Conservation (phyloP, 306 rosid species). For the Castanea crenata region DNA sequence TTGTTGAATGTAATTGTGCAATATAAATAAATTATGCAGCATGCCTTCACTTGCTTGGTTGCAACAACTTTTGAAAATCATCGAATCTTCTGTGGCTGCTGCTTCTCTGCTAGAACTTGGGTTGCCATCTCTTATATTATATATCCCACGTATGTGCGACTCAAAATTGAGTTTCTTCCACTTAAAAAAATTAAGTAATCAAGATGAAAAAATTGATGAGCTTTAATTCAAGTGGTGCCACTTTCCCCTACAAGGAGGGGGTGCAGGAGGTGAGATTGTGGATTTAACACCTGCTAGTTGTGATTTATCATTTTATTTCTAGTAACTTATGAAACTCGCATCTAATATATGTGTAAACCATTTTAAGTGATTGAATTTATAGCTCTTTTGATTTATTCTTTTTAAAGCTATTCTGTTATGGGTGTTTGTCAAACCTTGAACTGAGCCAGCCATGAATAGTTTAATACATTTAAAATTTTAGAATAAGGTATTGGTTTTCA, state of each 20-base stretch:
- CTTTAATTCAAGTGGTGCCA: not conserved
- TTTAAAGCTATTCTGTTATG: not conserved
- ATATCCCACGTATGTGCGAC: not conserved
- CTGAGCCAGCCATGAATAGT: not conserved
- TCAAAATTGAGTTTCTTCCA: not conserved
- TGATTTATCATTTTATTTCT: not conserved
- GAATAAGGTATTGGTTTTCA: too few species aligned
- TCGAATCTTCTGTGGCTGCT: not conserved
- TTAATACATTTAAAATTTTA: not conserved
- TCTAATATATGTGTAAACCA: not conserved
- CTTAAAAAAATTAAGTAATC: not conserved
- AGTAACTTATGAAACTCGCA: not conserved
- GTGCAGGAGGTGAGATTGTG: too few species aligned
- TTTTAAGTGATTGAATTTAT: not conserved
- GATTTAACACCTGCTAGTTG: too few species aligned
- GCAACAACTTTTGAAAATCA: not conserved
- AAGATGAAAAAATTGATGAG: not conserved
- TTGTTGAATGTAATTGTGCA: not conserved
- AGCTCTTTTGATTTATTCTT: not conserved
- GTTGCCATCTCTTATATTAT: not conserved
- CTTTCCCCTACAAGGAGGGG: not conserved
- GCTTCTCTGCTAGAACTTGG: not conserved
- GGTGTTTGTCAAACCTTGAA: not conserved
- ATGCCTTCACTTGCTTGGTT: conserved; percentile 4
- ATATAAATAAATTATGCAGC: not conserved